A percentile compares a stretch with the other conserved stretches of the same genome.
These are phyloP conservation scores for Agaricus blazei DNA, from an alignment of 768 basidiomycete genomes.

Conservation along the genomic window DNA sequence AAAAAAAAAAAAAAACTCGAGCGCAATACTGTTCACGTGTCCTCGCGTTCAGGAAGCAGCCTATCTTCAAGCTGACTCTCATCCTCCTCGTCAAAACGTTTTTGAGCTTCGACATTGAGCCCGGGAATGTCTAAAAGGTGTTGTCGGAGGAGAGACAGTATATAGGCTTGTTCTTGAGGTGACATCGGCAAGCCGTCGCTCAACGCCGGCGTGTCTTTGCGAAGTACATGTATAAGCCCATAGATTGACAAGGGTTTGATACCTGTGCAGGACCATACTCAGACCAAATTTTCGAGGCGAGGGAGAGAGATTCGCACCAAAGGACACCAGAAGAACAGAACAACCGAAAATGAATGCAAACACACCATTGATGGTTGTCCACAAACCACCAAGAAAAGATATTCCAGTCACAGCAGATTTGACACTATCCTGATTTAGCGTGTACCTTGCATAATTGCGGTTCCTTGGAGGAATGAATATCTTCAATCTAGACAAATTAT, in stretches of 20 bases:
- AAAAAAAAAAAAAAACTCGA: too few species aligned
- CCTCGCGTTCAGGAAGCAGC: background rate
- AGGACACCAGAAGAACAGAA: background rate
- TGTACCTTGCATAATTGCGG: background rate
- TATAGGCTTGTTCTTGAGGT: background rate
- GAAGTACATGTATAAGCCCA: background rate
- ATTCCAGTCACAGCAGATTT: slow-evolving; percentile 7
- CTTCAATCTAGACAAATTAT: background rate
- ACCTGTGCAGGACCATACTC: background rate
- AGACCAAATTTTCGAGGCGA: background rate
- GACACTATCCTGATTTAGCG: slow-evolving; percentile 5
- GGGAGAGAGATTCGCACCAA: background rate
- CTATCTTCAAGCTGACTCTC: background rate
- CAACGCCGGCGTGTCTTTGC: background rate
- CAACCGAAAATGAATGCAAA: slow-evolving; percentile 10
- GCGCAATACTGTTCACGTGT: too few species aligned
- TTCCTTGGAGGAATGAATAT: background rate
- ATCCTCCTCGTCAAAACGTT: background rate
- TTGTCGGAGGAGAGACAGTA: background rate
- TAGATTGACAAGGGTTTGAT: slow-evolving; percentile 2
- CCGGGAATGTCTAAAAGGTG: background rate
- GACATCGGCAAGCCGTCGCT: background rate
- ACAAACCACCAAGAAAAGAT: slow-evolving; percentile 9
- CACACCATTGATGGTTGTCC: slow-evolving; percentile 6
- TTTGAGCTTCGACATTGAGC: background rate